Evolutionary conservation across 1,139 yeast genomes (phyloP), one percentile per base, ranked within the genome.

Genomic region (Zygosaccharomyces pseudobailii): DNA sequence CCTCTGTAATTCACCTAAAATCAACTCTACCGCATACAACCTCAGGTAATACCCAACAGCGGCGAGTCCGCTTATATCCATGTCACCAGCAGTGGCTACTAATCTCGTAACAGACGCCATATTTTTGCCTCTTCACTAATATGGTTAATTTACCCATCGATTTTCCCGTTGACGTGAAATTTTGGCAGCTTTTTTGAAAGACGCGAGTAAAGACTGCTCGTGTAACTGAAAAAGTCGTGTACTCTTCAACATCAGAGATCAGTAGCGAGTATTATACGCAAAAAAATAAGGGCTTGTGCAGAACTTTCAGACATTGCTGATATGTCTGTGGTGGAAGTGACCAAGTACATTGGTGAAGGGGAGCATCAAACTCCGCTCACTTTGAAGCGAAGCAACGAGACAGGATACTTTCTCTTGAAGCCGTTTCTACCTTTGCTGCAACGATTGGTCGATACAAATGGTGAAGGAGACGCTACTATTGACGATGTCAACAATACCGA

Each of bases 1-100:
- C 24, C 62, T 49, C 21, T 54, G 56, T 13, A 37, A 32, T 24
- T 51, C 47, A 13, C 42, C 45, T 32, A 65, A 45, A 2, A 63
- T 51, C 36, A 51, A 38, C 50, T 62, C 66, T 4, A 63, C 63
- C 2, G 55, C 55, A 44, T 58, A 62, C 30, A 65, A 46, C 45
- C 60, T 51, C 42, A 63, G 33, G 46, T 65, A 63, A 39, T 65
- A 65, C 17, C 61, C 55, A 9, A 63, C 51, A 9, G 62, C 54
- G 3, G 47, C 53, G 33, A 61, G 35, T 6, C 62, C 62, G 17
- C 55, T 53, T 8, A 40, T 43, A 38, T 58, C 62, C 39, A 61
- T 57, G 45, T 61, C 63, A 3, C 42, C 42, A n/a, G 61, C 56
- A 1, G 61, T 59, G 10, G 50, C 41, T 5, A 53, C 39, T 20